A percentile compares a stretch with the other conserved stretches of the same genome.
These are phyloP conservation scores for Aspergillus hancockii DNA, from an alignment of 495 filamentous ascomycete species.

Conservation along the genomic window DNA sequence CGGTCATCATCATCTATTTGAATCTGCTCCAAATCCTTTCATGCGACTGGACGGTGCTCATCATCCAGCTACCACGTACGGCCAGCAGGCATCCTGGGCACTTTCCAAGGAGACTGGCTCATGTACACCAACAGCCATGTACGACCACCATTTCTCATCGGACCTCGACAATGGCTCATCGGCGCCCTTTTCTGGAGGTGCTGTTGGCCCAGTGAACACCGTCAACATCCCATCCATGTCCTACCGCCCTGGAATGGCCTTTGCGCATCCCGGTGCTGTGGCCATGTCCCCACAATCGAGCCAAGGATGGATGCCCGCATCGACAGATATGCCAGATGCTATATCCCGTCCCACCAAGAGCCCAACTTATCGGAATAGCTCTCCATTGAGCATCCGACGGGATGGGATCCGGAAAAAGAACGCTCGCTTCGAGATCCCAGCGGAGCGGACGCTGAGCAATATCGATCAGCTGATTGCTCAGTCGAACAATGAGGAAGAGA, in stretches of 20 bases:
- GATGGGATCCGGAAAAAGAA: slow-evolving; percentile 99
- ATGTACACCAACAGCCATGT: slow-evolving; percentile 60
- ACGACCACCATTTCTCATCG: slow-evolving; percentile 62
- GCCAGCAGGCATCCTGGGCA: slow-evolving; percentile 51
- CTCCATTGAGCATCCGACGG: slow-evolving; percentile 70
- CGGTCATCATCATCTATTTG: slow-evolving; percentile 32
- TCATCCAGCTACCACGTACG: slow-evolving; percentile 46
- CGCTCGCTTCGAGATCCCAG: slow-evolving; percentile 94
- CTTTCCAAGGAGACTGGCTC: slow-evolving; percentile 51
- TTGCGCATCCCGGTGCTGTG: slow-evolving; percentile 44
- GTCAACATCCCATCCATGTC: slow-evolving; percentile 49
- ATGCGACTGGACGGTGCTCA: slow-evolving; percentile 55
- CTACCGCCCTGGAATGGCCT: slow-evolving; percentile 41
- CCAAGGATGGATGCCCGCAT: slow-evolving; percentile 63
- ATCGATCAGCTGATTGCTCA: slow-evolving; percentile 91
- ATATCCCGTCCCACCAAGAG: slow-evolving; percentile 72
- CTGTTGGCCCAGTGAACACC: slow-evolving; percentile 50
- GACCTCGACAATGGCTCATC: slow-evolving; percentile 60
- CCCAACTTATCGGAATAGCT: slow-evolving; percentile 75
- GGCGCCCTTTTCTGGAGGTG: slow-evolving; percentile 54
- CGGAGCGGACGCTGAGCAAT: slow-evolving; percentile 88
- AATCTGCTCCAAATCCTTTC: slow-evolving; percentile 50
- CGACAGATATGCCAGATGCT: slow-evolving; percentile 57
- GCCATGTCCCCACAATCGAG: slow-evolving; percentile 63
- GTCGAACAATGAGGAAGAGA: slow-evolving; percentile 87